phyloP scores from a whole-genome alignment of 192 early-diverging fungal genomes.

The Piromyces sp. region DNA sequence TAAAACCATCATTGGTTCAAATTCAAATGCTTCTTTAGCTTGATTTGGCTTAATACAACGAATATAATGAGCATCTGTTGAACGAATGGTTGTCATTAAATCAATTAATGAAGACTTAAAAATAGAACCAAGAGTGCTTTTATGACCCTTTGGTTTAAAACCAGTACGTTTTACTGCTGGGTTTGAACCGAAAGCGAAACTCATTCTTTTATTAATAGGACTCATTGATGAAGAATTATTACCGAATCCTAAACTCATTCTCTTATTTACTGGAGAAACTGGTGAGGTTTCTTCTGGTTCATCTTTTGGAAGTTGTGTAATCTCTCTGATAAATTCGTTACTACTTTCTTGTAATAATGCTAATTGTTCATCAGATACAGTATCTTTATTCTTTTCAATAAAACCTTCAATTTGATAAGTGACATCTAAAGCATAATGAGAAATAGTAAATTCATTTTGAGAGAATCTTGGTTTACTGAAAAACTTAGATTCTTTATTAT shows the following conservation, averaged over 20 bases:
- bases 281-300: background rate
- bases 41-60: constrained; percentile 99
- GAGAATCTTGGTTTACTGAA: constrained; percentile 88
- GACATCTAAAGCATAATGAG: constrained; percentile 90
- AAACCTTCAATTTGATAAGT: constrained; percentile 86
- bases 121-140: constrained; percentile 84
- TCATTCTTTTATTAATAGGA: background rate
- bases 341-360: background rate
- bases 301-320: background rate
- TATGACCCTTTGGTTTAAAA: constrained; percentile 19
- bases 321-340: background rate
- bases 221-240: background rate
- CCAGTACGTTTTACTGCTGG: too few species aligned
- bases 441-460: constrained; percentile 71
- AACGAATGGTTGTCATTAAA: constrained; percentile 87
- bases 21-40: constrained; percentile 74
- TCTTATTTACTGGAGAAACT: background rate
- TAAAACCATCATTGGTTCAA: constrained; percentile 88
- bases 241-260: background rate
- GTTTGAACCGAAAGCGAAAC: background rate
- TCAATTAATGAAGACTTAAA: constrained; percentile 84
- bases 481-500: constrained; percentile 27
- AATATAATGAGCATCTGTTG: constrained; percentile 90
- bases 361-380: constrained; percentile 70
- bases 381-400: constrained; percentile 97